Evolutionary conservation across 1,284 basidiomycete species (phyloP).

Genomic region (Ganoderma lucidum): DNA sequence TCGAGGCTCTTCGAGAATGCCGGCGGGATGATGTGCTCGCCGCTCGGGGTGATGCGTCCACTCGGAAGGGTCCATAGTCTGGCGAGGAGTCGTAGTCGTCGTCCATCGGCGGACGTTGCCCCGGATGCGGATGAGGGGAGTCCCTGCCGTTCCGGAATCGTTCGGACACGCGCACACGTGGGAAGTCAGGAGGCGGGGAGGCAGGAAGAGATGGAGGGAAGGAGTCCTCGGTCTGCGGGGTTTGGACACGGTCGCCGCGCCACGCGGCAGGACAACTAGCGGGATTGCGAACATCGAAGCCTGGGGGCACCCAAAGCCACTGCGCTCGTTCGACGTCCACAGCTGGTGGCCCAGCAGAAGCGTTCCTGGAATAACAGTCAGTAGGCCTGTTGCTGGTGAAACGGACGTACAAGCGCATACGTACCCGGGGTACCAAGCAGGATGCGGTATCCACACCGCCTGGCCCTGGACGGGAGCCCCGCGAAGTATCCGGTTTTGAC

Average conservation of each 20-base stretch:
- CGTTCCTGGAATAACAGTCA: not conserved
- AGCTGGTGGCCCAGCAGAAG: not conserved
- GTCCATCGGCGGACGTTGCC: not conserved
- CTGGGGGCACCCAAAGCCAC: not conserved
- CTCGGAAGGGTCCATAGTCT: not conserved
- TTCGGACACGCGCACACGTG: not conserved
- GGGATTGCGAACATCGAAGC: not conserved
- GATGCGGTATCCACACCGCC: slow-evolving; percentile 42
- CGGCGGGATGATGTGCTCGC: not conserved
- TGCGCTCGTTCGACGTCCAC: not conserved
- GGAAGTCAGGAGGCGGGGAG: not conserved
- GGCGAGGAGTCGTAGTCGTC: not conserved
- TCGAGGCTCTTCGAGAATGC: slow-evolving; percentile 28
- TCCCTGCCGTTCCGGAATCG: not conserved
- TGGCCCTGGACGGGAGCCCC: slow-evolving; percentile 19
- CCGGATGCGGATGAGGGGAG: not conserved
- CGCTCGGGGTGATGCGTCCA: not conserved
- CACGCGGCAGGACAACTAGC: not conserved
- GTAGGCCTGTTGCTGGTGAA: not conserved
- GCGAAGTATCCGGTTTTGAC: too few relatives aligned
- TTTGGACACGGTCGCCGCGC: not conserved
- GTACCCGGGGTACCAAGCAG: slow-evolving; percentile 32
- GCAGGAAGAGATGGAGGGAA: not conserved
- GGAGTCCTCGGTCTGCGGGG: not conserved
- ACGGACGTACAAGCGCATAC: not conserved